Base-by-base conservation (phyloP, 352 stramenopile genomes). In the Globisporangium middletonii region DNA sequence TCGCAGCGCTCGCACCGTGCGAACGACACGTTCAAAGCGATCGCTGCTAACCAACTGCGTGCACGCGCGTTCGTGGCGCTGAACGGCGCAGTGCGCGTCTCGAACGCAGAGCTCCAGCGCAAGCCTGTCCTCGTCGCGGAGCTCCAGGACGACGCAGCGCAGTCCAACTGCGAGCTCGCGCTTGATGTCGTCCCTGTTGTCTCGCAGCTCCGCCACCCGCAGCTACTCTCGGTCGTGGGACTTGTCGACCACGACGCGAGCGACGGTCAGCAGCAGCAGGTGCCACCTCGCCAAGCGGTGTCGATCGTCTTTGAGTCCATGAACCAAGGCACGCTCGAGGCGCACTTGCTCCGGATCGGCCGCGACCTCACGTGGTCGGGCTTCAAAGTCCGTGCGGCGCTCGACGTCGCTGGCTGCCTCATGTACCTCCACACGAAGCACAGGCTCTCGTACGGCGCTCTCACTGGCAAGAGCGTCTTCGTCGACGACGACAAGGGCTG, bases 381-480 rank as follows among this genome's bases (percentile, higher is more conserved):
- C 44, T 89, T 89, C 62, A 91, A 92, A 69, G 75, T 88, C 53
- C 83, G 86, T 58, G 77, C 83, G 18, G 81, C 81, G 23, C 60
- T 74, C 27, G 69, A 92, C 46, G 72, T 94, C 30, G 74, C 81
- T 1, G 72, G 68, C 30, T 79, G 72, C 4, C 69, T 94, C 35
- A 87, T 89, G 79, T 89, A 92, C 46, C 48, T 94, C 27, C 81
- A 94, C 68, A 79, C 66, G 18, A 75, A 90, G 56, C 75, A 86
- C 64, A 77, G 73, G 59, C 63, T 86, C 26, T 80, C 79, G 26
- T 91, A 92, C 69, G 79, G 88, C 42, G 79, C 73, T 28, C 68
- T 92, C 3, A 90, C 74, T 41, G 79, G 77, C 2, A 72, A 63
- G 50, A 90, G 69, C 13, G 77, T 94, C 28, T 87, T 89, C 47